phyloP scores from a whole-genome alignment of 257 asterid species.

The Vinca minor region DNA sequence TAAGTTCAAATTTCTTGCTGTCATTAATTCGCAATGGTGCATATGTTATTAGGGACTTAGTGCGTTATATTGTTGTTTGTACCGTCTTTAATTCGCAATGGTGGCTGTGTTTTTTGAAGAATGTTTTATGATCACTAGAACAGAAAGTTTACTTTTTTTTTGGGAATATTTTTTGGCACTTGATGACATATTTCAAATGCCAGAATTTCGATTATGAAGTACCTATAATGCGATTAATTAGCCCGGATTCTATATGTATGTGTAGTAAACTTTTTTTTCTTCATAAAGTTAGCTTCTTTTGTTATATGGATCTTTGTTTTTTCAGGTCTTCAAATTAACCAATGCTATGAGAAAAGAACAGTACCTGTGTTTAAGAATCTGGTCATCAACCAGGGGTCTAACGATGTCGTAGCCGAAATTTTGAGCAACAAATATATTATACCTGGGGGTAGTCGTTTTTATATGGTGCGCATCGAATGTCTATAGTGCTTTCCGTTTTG shows the following conservation, averaged over 20 bases:
- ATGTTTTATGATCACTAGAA: not conserved
- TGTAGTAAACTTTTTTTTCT: not conserved
- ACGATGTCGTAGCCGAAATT: conserved; percentile 57
- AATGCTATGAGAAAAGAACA: conserved; percentile 19
- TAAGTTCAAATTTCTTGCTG: too few species aligned
- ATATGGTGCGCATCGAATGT: conserved; percentile 43
- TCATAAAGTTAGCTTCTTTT: not conserved
- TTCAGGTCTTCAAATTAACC: conserved; percentile 31
- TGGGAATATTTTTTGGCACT: not conserved
- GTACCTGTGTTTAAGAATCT: conserved; percentile 51
- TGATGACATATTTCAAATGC: not conserved
- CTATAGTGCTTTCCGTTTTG: not conserved
- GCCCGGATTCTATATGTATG: not conserved
- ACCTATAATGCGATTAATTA: not conserved
- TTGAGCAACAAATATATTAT: conserved; percentile 48
- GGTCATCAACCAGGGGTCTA: conserved; percentile 37
- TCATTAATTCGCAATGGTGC: too few species aligned
- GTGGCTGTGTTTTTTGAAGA: not conserved
- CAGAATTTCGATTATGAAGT: not conserved
- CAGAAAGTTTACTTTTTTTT: not conserved
- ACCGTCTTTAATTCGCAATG: not conserved
- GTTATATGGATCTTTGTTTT: not conserved
- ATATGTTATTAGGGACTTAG: too few species aligned
- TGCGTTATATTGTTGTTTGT: too few species aligned
- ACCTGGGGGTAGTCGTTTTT: conserved; percentile 64